A percentile compares a stretch with the other conserved stretches of the same genome.
Evolutionary conservation across 1,139 yeast species (phyloP).

Genomic region (Scheffersomyces lignicola): DNA sequence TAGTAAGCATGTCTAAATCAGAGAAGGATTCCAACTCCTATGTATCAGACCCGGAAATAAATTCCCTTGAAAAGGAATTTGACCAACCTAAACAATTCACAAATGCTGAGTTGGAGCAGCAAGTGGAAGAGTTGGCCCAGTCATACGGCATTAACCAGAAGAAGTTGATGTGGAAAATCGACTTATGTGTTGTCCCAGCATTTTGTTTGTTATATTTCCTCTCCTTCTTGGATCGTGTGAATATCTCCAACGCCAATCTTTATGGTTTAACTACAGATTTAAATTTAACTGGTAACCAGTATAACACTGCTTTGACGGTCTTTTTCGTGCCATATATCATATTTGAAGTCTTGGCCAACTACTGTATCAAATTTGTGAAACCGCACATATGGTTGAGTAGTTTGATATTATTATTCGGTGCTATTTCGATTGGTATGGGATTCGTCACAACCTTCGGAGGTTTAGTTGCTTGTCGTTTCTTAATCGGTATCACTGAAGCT

Average conservation of each 20-base stretch:
- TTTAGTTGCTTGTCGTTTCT: constrained; percentile 59
- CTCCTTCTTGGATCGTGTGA: constrained; percentile 71
- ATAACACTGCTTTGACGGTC: constrained; percentile 61
- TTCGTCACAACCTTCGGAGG: constrained; percentile 59
- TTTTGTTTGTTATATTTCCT: constrained; percentile 67
- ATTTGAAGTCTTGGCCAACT: constrained; percentile 69
- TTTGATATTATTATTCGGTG: constrained; percentile 63
- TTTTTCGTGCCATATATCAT: constrained; percentile 73
- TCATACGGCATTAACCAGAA: constrained; percentile 39
- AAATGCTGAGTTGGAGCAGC: constrained; percentile 34
- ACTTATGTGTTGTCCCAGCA: constrained; percentile 66
- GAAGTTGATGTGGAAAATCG: constrained; percentile 62
- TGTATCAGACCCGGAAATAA: constrained; percentile 2
- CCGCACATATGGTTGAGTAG: constrained; percentile 66
- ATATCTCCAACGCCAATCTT: constrained; percentile 71
- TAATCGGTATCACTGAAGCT: constrained; percentile 65
- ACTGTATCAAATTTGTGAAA: constrained; percentile 53
- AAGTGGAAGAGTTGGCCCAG: constrained; percentile 29
- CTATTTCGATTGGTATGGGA: constrained; percentile 65
- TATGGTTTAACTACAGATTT: constrained; percentile 61
- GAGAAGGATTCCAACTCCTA: neutral
- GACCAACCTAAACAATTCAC: neutral
- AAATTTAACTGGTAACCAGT: constrained; percentile 55
- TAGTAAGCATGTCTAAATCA: neutral
- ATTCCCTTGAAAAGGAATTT: neutral